Evolutionary conservation across 1,284 basidiomycete species (phyloP), one percentile per base, ranked within the genome.

Genomic region (Malassezia yamatoensis): DNA sequence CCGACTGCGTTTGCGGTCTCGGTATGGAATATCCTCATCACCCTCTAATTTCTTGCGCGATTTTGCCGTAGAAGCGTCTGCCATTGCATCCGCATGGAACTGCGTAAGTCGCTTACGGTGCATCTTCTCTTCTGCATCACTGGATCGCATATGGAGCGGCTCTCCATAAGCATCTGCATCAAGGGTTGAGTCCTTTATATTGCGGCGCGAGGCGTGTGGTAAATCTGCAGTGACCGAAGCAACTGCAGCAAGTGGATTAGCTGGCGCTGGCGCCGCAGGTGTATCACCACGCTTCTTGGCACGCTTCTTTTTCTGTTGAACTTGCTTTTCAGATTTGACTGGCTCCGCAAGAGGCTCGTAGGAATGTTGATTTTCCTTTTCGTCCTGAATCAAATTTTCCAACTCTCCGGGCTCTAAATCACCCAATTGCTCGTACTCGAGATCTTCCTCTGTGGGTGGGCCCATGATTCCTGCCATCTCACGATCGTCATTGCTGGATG

Each of bases 1-100:
- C 43, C 71, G 55, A 47, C 66, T 70, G 41, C 69, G 60, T 21
- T 66, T 63, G 13, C 65, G 52, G 37, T 74, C 72, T 16, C 71
- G 66, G 58, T 73, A 74, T 3, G 72, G 72, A 18, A 74, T 73
- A 45, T 74, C 72, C 13, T 61, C 59, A 52, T 74, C 72, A 46
- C 72, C 72, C 18, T 64, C 67, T 16, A 72, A 61, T 21, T 58
- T 53, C 33, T 65, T 58, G 7, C 59, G 62, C 40, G 62, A 60
- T 33, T 53, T 50, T 11, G 63, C 51, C 39, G 18, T 6, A 3
- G 24, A 7, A 58, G 56, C 36, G 59, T 49, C 21, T 47, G 62
- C 44, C 57, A 61, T 46, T 58, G 61, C 52, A 54, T 65, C 41
- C 13, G 72, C 70, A 57, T 73, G 67, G 71, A 74, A 74, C 34